Conservation (phyloP, 1,284 basidiomycete genomes). For the Coniferiporia sulphurascens region DNA sequence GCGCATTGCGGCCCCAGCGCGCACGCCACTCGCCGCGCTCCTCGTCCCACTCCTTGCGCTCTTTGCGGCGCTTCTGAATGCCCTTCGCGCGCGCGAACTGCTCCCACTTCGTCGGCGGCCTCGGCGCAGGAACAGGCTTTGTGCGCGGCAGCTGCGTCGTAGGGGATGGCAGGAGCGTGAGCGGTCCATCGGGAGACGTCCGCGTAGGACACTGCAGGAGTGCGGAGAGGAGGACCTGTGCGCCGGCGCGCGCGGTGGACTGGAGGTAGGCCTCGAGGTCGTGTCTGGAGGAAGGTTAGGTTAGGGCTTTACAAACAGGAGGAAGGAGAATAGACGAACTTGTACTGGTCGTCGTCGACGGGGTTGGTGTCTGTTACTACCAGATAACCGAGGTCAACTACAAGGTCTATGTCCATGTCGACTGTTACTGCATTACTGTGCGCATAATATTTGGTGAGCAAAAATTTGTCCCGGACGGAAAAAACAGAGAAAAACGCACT, state of each 20-base stretch:
- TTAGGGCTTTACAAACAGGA: background rate
- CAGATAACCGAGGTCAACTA: constrained; percentile 80
- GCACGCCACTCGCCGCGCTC: constrained; percentile 91
- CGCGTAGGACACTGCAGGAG: constrained; percentile 83
- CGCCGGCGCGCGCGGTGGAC: constrained; percentile 79
- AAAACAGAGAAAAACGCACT: constrained; percentile 33
- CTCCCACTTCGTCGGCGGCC: constrained; percentile 96
- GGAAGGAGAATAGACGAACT: constrained; percentile 38
- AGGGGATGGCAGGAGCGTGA: constrained; percentile 78
- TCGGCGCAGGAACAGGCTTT: constrained; percentile 91
- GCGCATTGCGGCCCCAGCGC: constrained; percentile 88
- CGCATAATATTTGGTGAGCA: background rate
- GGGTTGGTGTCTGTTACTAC: constrained; percentile 86
- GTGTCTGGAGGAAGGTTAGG: constrained; percentile 38
- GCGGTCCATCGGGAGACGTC: constrained; percentile 76
- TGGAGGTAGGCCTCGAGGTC: constrained; percentile 80
- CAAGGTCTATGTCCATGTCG: constrained; percentile 77
- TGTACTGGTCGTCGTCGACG: constrained; percentile 76
- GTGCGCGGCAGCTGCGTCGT: constrained; percentile 79
- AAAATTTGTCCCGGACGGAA: constrained; percentile 5
- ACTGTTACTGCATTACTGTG: constrained; percentile 62
- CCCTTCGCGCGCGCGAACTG: constrained; percentile 93
- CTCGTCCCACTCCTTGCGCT: constrained; percentile 91
- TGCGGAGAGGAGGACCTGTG: constrained; percentile 69
- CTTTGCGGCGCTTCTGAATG: constrained; percentile 77